These are phyloP conservation scores for Lodderomyces jiufengensis DNA, from an alignment of 1,139 yeast species.

Conservation along the genomic window DNA sequence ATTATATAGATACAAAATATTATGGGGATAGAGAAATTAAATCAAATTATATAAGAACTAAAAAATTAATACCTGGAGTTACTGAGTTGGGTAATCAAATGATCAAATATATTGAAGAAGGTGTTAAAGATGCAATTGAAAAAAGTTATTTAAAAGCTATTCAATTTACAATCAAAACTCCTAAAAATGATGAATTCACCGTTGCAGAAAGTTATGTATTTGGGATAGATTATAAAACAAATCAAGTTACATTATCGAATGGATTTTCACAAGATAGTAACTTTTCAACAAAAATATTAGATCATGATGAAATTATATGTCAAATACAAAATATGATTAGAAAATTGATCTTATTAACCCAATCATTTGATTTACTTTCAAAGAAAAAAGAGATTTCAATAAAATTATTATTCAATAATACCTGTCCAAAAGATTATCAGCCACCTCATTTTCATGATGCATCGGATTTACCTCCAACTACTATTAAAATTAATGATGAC, in stretches of 20 bases:
- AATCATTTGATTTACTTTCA: slow-evolving; percentile 48
- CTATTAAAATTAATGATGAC: slow-evolving; percentile 16
- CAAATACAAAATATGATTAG: slow-evolving; percentile 30
- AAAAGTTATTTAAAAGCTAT: slow-evolving; percentile 40
- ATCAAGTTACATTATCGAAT: slow-evolving; percentile 6
- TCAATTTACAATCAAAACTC: slow-evolving; percentile 41
- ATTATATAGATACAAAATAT: slow-evolving; percentile 42
- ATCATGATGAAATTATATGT: slow-evolving; percentile 27
- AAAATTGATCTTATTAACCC: slow-evolving; percentile 49
- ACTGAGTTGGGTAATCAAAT: slow-evolving; percentile 23
- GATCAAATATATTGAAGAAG: slow-evolving; percentile 50
- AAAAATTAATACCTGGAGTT: slow-evolving; percentile 41
- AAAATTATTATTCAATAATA: slow-evolving; percentile 46
- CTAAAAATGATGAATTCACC: slow-evolving; percentile 32
- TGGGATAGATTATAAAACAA: slow-evolving; percentile 34
- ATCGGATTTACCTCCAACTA: slow-evolving; percentile 18
- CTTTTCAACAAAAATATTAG: too few species aligned
- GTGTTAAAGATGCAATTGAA: slow-evolving; percentile 43
- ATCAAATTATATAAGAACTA: slow-evolving; percentile 35
- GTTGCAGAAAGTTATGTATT: slow-evolving; percentile 50
- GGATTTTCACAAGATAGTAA: too few species aligned
- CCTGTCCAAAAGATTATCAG: slow-evolving; percentile 44
- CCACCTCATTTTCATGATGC: slow-evolving; percentile 44
- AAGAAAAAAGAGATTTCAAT: slow-evolving; percentile 39
- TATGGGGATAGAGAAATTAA: slow-evolving; percentile 20